These are phyloP conservation scores for Elaeis oleifera DNA, from an alignment of 202 grass and related monocot species.

Conservation along the genomic window DNA sequence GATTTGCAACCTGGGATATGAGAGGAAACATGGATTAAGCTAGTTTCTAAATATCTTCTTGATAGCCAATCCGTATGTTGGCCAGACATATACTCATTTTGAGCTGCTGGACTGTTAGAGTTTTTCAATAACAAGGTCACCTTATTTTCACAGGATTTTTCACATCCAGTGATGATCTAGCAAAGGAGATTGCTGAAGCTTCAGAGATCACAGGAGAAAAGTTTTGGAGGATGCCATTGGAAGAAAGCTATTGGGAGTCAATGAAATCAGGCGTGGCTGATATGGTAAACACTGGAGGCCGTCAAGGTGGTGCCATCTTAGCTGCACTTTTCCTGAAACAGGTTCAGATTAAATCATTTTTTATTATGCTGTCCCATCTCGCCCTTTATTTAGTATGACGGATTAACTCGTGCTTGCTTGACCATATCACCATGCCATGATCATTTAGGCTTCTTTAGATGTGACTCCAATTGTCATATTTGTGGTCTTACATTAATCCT, in stretches of 20 bases:
- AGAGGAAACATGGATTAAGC: no score
- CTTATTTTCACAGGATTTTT: conserved; percentile 53
- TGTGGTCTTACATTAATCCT: no score
- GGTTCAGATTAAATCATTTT: conserved; percentile 31
- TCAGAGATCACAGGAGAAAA: conserved; percentile 83
- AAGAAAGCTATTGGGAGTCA: conserved; percentile 89
- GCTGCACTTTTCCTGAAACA: conserved; percentile 93
- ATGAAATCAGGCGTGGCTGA: conserved; percentile 96
- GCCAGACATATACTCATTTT: not conserved
- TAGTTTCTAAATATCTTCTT: no score
- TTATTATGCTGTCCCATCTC: not conserved
- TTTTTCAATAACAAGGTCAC: not conserved
- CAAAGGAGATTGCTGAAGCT: conserved; percentile 60
- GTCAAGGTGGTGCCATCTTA: conserved; percentile 79
- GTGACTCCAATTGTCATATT: no score
- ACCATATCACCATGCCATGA: no score
- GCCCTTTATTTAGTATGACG: not conserved
- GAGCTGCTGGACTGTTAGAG: not conserved
- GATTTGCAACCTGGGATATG: no score
- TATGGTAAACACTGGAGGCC: conserved; percentile 87
- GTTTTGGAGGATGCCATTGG: conserved; percentile 88
- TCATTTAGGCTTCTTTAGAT: no score
- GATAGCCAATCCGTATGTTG: no score
- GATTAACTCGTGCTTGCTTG: no score
- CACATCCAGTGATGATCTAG: conserved; percentile 79